These are phyloP conservation scores for Candida vartiovaarae DNA, from an alignment of 805 yeast species.

Conservation along the genomic window DNA sequence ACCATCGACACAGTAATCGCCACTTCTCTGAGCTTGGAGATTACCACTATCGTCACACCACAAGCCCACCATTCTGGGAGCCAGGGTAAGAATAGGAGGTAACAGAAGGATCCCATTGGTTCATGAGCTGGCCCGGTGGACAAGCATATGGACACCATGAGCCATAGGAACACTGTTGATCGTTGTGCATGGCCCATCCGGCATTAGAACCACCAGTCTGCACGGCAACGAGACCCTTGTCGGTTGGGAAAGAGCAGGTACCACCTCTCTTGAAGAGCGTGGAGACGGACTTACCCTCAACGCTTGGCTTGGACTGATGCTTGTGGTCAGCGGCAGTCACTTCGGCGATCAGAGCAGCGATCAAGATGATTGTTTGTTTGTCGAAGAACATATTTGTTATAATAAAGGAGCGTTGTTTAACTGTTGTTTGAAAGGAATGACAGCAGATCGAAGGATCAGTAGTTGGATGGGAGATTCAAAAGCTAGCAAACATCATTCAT, in stretches of 20 bases:
- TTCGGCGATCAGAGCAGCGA: background rate
- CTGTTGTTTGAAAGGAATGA: background rate
- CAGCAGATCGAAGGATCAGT: background rate
- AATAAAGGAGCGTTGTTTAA: background rate
- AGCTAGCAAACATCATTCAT: no score
- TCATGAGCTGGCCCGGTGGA: slow-evolving; percentile 79
- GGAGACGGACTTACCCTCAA: slow-evolving; percentile 23
- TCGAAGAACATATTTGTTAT: slow-evolving; percentile 1
- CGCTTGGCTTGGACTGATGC: slow-evolving; percentile 1
- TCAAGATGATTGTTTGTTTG: background rate
- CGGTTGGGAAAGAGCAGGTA: slow-evolving; percentile 61
- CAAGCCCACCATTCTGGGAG: slow-evolving; percentile 81
- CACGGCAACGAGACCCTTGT: slow-evolving; percentile 63
- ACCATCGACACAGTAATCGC: slow-evolving; percentile 68
- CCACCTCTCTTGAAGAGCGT: slow-evolving; percentile 29
- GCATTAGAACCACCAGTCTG: slow-evolving; percentile 51
- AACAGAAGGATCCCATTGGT: slow-evolving; percentile 78
- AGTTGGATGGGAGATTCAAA: no score
- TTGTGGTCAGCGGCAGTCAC: background rate
- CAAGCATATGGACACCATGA: slow-evolving; percentile 89
- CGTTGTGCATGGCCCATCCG: slow-evolving; percentile 86
- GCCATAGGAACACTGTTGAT: slow-evolving; percentile 68
- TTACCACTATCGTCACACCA: slow-evolving; percentile 68
- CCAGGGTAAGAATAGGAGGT: slow-evolving; percentile 72
- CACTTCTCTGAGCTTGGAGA: slow-evolving; percentile 51